Evolutionary conservation across 495 filamentous ascomycete species (phyloP), one percentile per base, ranked within the genome.

Genomic region (Poronia punctata): DNA sequence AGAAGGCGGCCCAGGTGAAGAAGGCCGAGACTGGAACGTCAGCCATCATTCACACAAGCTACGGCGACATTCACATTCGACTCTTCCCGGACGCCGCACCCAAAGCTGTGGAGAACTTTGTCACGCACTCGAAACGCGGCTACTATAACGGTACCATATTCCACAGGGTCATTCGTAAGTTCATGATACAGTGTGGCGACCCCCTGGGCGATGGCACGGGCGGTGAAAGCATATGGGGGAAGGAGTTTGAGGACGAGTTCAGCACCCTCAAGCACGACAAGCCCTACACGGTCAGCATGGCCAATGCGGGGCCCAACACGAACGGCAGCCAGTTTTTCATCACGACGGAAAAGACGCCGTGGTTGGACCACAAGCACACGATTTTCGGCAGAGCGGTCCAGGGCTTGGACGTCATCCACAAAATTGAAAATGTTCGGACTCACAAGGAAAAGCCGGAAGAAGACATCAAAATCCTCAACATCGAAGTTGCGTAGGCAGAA

Each of bases 131-230:
- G 2, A 83, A 80, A 38, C 78, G 76, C 37, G 87, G 86, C 2
- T 97, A 97, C 63, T 99, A 97, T 69, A 95, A 97, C 64, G 84
- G 85, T 59, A 88, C 88, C 9, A 89, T 95, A 48, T 99, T 99
- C 72, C 92, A 99, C 62, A 82, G 92, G 12, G 83, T 99, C 5
- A 96, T 99, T 54, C 79, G 83, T 44, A 97, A 97, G 57, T 99
- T 99, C 66, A 99, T 99, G 92, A 95, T 99, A 41, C 78, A 86
- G 55, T 78, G 88, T 35, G 92, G 92, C 25, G 92, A 99, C 57
- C 93, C 93, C 0, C 64, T 95, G 2, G 92, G 92, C 9, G 90
- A 99, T 53, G 92, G 92, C 3, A 97, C 89, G 0, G 92, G 92
- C 14, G 92, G 92, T 17, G 90, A 97, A 65, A 87, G 81, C 49